A percentile compares a stretch with the other conserved stretches of the same genome.
These are phyloP conservation scores for Hypomontagnella monticulosa DNA, from an alignment of 495 filamentous ascomycete species.

Conservation along the genomic window DNA sequence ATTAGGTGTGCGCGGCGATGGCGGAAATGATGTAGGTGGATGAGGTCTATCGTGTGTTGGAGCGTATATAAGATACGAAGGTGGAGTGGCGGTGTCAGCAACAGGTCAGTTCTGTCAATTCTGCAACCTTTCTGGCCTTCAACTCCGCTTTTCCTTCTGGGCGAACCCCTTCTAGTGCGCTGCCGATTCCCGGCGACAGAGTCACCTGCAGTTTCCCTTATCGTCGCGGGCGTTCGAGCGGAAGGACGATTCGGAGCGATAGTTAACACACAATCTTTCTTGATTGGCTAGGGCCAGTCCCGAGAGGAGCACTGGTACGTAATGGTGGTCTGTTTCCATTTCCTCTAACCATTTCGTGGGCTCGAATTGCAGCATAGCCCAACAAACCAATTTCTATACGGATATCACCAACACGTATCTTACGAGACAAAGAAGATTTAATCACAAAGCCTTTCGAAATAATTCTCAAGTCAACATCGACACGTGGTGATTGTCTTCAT, in stretches of 20 bases:
- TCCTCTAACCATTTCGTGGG: slow-evolving; percentile 3
- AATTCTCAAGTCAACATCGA: neutral
- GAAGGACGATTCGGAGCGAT: slow-evolving; percentile 27
- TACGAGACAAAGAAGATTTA: neutral
- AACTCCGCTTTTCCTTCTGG: slow-evolving; percentile 37
- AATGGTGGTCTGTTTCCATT: slow-evolving; percentile 19
- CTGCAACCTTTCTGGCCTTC: slow-evolving; percentile 15
- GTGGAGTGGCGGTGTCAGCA: slow-evolving; percentile 26
- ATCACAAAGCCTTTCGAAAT: slow-evolving; percentile 6
- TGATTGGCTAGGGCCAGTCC: slow-evolving; percentile 30
- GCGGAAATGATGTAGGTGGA: slow-evolving; percentile 10
- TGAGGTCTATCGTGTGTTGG: slow-evolving; percentile 17
- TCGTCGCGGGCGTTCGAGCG: slow-evolving; percentile 19
- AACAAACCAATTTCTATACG: slow-evolving; percentile 7
- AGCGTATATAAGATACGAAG: slow-evolving; percentile 18
- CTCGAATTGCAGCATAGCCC: neutral
- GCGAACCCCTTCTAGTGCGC: slow-evolving; percentile 15
- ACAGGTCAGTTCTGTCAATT: neutral
- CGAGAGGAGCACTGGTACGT: slow-evolving; percentile 25
- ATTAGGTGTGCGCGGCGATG: slow-evolving; percentile 8
- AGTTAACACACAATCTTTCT: slow-evolving; percentile 19
- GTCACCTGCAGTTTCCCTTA: slow-evolving; percentile 36
- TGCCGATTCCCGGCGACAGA: slow-evolving; percentile 36
- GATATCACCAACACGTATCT: neutral
- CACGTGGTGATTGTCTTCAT: slow-evolving; percentile 7